Conservation (phyloP, 139 green algal species). For the Chlamydomonas incerta region DNA sequence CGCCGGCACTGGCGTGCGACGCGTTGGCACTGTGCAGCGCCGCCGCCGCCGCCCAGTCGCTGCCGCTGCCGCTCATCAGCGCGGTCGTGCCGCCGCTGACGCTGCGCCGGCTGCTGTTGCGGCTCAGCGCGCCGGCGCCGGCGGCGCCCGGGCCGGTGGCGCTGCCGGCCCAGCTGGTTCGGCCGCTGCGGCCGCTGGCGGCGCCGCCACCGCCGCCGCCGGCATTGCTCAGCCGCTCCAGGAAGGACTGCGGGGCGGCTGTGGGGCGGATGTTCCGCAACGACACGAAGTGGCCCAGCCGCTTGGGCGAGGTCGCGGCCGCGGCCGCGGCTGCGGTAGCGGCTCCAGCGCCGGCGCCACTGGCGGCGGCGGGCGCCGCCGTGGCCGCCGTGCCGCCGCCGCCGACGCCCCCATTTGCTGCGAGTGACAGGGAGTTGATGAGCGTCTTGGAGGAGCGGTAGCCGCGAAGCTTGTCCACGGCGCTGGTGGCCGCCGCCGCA, state of each 20-base stretch:
- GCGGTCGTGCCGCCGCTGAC: not conserved
- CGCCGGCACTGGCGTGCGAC: too few relatives aligned
- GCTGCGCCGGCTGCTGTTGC: not conserved
- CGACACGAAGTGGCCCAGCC: not conserved
- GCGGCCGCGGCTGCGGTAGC: not conserved
- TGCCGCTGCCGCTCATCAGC: not conserved
- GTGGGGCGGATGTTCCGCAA: not conserved
- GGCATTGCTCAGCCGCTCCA: not conserved
- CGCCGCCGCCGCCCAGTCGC: not conserved
- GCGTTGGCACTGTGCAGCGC: too few relatives aligned
- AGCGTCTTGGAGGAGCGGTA: slow-evolving; percentile 21
- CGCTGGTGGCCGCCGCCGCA: not conserved
- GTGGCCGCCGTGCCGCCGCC: not conserved
- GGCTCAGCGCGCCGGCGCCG: not conserved
- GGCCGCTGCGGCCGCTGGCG: not conserved
- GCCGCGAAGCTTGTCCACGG: slow-evolving; percentile 22
- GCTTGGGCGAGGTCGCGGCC: not conserved
- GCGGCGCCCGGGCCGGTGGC: too few relatives aligned
- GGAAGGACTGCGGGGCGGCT: not conserved
- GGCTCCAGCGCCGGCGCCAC: not conserved
- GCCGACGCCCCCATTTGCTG: not conserved
- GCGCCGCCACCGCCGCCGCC: not conserved
- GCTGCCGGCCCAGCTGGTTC: not conserved
- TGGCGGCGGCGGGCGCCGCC: too few relatives aligned
- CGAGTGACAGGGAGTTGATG: not conserved